Percentiles rank a stretch among this genome's conserved stretches.
These are phyloP conservation scores for Penicillium sp. DNA, from an alignment of 2,329 filamentous ascomycete genomes.

Conservation along the genomic window DNA sequence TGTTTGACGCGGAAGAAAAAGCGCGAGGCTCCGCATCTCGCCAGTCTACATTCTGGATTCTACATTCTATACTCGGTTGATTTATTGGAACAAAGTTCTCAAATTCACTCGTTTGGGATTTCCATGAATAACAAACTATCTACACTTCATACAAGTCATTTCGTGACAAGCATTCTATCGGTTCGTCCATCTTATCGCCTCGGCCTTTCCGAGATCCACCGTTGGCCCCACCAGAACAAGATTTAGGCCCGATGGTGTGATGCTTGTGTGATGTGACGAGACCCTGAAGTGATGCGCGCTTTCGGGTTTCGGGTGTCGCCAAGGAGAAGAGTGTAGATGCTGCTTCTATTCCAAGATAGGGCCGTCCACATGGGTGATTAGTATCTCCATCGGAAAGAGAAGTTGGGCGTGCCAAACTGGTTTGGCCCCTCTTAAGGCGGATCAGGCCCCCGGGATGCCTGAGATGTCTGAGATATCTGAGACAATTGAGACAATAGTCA, in stretches of 20 bases:
- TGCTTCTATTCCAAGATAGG: background rate
- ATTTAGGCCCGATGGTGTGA: background rate
- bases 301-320: background rate
- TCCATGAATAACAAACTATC: background rate
- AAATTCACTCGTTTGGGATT: too few species aligned
- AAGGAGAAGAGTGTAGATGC: background rate
- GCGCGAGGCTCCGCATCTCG: background rate
- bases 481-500: background rate
- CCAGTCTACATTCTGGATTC: too few species aligned
- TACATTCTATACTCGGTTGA: background rate
- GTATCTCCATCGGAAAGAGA: background rate
- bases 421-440: background rate
- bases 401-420: background rate
- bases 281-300: background rate
- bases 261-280: slow-evolving; percentile 12
- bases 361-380: background rate
- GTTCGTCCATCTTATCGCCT: slow-evolving; percentile 14
- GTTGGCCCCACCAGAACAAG: slow-evolving; percentile 14
- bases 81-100: background rate
- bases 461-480: background rate
- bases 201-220: slow-evolving; percentile 20
- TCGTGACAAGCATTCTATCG: background rate
- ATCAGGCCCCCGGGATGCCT: background rate
- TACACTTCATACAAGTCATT: background rate
- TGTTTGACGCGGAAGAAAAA: slow-evolving; percentile 2